Evolutionary conservation across 306 rosid species (phyloP).

Genomic region (Glycine latifolia): DNA sequence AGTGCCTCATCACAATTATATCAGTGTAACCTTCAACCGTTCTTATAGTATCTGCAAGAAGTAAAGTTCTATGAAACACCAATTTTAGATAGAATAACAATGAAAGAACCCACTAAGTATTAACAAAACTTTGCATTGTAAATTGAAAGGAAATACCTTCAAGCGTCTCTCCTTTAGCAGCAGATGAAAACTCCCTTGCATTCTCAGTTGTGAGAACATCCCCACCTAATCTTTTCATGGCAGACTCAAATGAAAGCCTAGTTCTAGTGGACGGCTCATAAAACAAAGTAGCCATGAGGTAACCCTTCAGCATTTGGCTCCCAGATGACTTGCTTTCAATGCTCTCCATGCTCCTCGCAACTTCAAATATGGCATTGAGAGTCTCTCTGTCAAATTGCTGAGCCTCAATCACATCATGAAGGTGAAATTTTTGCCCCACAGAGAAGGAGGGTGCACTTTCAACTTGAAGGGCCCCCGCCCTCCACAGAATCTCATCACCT

Average conservation of each 20-base stretch:
- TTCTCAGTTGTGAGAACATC: conserved; percentile 95
- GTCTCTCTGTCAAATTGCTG: conserved; percentile 82
- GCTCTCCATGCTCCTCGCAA: conserved; percentile 84
- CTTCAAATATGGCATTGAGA: conserved; percentile 75
- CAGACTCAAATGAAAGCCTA: conserved; percentile 96
- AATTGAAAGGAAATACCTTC: conserved; percentile 61
- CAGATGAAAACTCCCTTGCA: conserved; percentile 95
- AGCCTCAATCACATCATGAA: conserved; percentile 86
- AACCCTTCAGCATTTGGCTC: conserved; percentile 82
- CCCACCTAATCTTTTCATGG: conserved; percentile 96
- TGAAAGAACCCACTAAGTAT: conserved; percentile 10
- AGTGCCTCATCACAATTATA: conserved; percentile 91
- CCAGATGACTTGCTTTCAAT: conserved; percentile 68
- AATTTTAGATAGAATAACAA: background rate
- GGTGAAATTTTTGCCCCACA: conserved; percentile 67
- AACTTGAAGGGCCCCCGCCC: conserved; percentile 49
- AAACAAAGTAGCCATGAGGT: conserved; percentile 96
- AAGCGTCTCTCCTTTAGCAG: conserved; percentile 95
- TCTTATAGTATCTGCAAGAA: conserved; percentile 78
- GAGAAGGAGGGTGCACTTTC: conserved; percentile 58
- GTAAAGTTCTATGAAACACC: conserved; percentile 40
- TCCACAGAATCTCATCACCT: conserved; percentile 45
- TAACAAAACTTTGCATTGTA: background rate
- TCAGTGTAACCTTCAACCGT: conserved; percentile 93
- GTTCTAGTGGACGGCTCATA: conserved; percentile 97